Percentiles rank a stretch among this genome's conserved stretches.
Evolutionary conservation across 495 filamentous ascomycete species (phyloP).

Genomic region (Collariella sp.): DNA sequence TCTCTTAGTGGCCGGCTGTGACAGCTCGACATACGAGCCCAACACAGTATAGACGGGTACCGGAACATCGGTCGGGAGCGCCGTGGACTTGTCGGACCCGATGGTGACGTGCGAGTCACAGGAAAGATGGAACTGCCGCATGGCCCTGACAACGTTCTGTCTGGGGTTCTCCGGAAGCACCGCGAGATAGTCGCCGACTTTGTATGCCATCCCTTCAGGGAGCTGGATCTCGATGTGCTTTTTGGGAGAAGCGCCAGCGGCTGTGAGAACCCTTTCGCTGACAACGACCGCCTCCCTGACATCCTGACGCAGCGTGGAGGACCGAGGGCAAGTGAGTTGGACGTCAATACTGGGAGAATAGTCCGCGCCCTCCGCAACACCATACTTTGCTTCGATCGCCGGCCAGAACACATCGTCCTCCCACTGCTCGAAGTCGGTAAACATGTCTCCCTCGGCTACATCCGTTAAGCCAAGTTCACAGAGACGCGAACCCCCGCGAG

Average conservation of each 20-base stretch:
- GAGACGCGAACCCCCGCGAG: conserved; percentile 43
- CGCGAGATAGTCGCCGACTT: conserved; percentile 67
- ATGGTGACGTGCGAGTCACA: conserved; percentile 53
- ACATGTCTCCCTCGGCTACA: conserved; percentile 55
- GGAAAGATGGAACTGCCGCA: conserved; percentile 45
- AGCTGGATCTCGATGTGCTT: conserved; percentile 58
- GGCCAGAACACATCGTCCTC: conserved; percentile 59
- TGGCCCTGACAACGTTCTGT: conserved; percentile 46
- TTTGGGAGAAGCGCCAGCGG: conserved; percentile 50
- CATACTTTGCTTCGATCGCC: conserved; percentile 45
- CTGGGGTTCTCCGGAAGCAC: conserved; percentile 61
- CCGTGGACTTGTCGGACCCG: conserved; percentile 36
- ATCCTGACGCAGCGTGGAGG: conserved; percentile 56
- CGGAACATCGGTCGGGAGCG: conserved; percentile 49
- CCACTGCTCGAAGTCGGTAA: conserved; percentile 66
- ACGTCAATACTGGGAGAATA: conserved; percentile 38
- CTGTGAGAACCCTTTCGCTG: conserved; percentile 46
- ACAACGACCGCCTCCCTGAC: conserved; percentile 55
- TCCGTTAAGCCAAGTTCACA: conserved; percentile 51
- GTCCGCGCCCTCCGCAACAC: conserved; percentile 14
- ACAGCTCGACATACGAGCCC: conserved; percentile 62
- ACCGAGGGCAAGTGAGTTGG: conserved; percentile 49
- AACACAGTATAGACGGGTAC: conserved; percentile 55
- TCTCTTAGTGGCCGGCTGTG: conserved; percentile 54
- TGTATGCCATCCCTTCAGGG: conserved; percentile 57